Evolutionary conservation across 441 rosid species (phyloP), one percentile per base, ranked within the genome.

Genomic region (Croton laevigatus): DNA sequence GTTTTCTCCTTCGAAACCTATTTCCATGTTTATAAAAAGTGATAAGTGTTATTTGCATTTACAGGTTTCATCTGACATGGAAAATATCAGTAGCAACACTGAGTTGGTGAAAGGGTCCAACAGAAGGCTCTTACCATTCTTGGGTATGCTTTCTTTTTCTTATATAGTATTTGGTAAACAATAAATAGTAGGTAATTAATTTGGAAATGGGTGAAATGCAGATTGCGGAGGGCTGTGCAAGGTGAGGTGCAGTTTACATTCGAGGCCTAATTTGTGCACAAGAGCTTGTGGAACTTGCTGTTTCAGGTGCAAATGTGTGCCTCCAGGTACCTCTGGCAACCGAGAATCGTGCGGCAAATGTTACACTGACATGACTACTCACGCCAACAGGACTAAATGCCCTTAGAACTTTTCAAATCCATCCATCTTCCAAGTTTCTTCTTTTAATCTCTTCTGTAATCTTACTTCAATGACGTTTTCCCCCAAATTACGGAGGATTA

Each of bases 351-450:
- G 89, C 48, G 89, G 89, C n/a, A 76, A 69, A 55, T 86, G 89
- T 74, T 86, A 86, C 61, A 82, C 86, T 38, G 87, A 82, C 32
- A 84, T 86, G 89, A 82, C 75, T n/a, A 82, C 87, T 51, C 89
- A 86, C 44, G 76, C 78, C 27, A 84, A 84, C 76, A 81, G 20
- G 71, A 74, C 81, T 73, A 82, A 86, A 73, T 84, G 89, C 76
- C 87, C 86, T 74, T 80, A 54, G 49, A 36, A 34, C 8, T 40
- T 1, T 40, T 6, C 7, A 1, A 40, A 4, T 40, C 7, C 6
- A 4, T 40, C 7, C 6, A 6, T 6, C 1, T 5, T 48, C 14
- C 4, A 49, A 19, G 53, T 14, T 3, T n/a, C 42, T 48, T 16
- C 53, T 49, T n/a, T 49, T 17, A 49, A 13, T 49, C 44, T 48